Base-by-base conservation (phyloP, 78 protist genomes). In the Reticulomyxa filosa region DNA sequence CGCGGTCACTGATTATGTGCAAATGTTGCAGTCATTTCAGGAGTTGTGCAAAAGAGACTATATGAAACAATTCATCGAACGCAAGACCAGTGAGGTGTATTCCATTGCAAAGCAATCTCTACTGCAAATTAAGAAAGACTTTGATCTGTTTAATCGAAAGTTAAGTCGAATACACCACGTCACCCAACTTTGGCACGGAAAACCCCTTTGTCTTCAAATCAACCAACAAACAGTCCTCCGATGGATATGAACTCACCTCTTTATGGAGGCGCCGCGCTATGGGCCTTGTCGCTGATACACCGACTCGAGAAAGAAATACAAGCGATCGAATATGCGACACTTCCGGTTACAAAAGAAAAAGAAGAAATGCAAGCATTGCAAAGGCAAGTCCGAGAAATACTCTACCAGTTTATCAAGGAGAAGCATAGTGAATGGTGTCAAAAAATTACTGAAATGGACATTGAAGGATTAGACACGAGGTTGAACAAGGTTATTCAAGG, bases 251-350 rank as follows among this genome's bases (percentile, higher is more conserved):
- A n/a, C 20, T 67, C 56, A 53, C 82, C 84, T 34, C 69, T 27
- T 32, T 73, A 36, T 27, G 75, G 83, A 0, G 88, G 88, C 5
- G 53, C 74, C 4, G 82, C 82, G 1, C 2, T 69, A 32, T 83
- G 89, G 89, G 76, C 84, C 13, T 26, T n/a, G 20, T 0, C 38
- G 26, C 46, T 53, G 57, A 33, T n/a, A 30, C 46, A 10, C 23
- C 46, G 76, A 23, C 42, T 78, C 38, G 51, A 61, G 48, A 32
- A 17, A 5, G 48, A 57, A 25, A 29, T 27, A 39, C n/a, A 0
- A 10, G 17, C 65, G 38, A 57, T 73, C n/a, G 53, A 62, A 26
- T 0, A 36, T 17, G 6, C 7, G 39, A 59, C 25, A 48, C 42
- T 68, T 13, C 3, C 2, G 38, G 5, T 23, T 27, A 3, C 35